Percentiles rank a stretch among this genome's conserved stretches.
Conservation (phyloP, 2,329 filamentous ascomycete species). For the Trichoderma pleuroti region DNA sequence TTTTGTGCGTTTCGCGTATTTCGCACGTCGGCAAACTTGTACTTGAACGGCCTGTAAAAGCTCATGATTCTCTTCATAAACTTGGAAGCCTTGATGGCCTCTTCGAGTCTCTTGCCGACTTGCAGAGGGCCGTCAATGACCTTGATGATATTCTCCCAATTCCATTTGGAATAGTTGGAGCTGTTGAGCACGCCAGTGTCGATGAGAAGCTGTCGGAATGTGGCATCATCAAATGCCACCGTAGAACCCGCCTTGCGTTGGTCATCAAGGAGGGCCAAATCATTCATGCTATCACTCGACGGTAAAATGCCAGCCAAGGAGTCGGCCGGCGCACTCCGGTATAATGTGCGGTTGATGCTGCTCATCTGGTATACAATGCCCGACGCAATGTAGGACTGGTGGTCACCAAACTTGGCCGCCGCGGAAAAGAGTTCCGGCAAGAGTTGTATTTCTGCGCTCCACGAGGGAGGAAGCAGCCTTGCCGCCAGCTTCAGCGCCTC, state of each 20-base stretch:
- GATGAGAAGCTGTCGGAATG: constrained; percentile 61
- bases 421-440: constrained; percentile 80
- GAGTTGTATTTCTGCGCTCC: constrained; percentile 82
- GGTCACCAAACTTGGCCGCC: constrained; percentile 66
- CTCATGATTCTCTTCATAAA: constrained; percentile 93
- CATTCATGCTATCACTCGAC: constrained; percentile 44
- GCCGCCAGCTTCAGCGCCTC: constrained; percentile 89
- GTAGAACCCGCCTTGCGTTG: constrained; percentile 50
- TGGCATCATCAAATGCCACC: constrained; percentile 54
- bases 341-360: constrained; percentile 89
- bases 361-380: constrained; percentile 97
- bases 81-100: constrained; percentile 91
- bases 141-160: constrained; percentile 88
- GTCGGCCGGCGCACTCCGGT: constrained; percentile 64
- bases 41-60: constrained; percentile 96
- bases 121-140: constrained; percentile 91
- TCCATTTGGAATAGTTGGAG: constrained; percentile 92
- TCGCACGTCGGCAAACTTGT: constrained; percentile 83
- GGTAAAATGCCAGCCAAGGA: constrained; percentile 38
- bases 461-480: constrained; percentile 73
- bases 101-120: constrained; percentile 86
- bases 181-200: constrained; percentile 85
- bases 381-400: constrained; percentile 75
- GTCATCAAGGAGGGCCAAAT: constrained; percentile 53
- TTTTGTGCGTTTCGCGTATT: constrained; percentile 93